Evolutionary conservation across 805 yeast genomes (phyloP).

Genomic region (Teunomyces cretensis): DNA sequence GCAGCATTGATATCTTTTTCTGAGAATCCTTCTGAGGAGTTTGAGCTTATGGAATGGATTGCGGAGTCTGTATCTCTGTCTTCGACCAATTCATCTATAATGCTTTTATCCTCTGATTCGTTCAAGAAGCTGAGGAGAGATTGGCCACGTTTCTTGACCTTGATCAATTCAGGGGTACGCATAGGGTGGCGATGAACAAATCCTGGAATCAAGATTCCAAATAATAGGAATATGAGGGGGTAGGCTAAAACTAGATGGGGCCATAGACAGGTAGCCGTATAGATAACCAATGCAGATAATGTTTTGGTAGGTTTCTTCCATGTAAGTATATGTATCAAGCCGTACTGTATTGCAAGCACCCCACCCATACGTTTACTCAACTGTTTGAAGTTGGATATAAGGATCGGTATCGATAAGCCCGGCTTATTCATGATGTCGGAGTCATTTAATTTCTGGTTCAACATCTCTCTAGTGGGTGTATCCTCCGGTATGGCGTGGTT

Average conservation of each 20-base stretch:
- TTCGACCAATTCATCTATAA: slow-evolving; percentile 27
- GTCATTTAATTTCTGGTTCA: slow-evolving; percentile 15
- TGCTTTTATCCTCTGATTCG: slow-evolving; percentile 29
- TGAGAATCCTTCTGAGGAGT: slow-evolving; percentile 6
- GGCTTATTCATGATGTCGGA: slow-evolving; percentile 22
- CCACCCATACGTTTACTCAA: slow-evolving; percentile 56
- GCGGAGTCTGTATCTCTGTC: slow-evolving; percentile 9
- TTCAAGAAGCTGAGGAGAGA: slow-evolving; percentile 46
- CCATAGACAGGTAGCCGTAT: slow-evolving; percentile 67
- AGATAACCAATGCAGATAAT: slow-evolving; percentile 52
- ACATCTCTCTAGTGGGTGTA: slow-evolving; percentile 23
- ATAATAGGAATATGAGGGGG: slow-evolving; percentile 58
- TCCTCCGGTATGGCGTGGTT: slow-evolving; percentile 50
- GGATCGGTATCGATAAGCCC: slow-evolving; percentile 54
- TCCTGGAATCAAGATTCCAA: slow-evolving; percentile 67
- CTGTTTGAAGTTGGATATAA: slow-evolving; percentile 57
- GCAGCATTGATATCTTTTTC: neutral
- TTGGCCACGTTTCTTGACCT: slow-evolving; percentile 52
- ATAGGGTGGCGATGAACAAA: slow-evolving; percentile 69
- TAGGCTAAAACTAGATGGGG: slow-evolving; percentile 66
- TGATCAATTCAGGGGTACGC: slow-evolving; percentile 42
- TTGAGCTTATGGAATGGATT: slow-evolving; percentile 9
- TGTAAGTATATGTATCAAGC: slow-evolving; percentile 55
- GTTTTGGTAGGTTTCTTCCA: slow-evolving; percentile 81
- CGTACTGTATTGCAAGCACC: slow-evolving; percentile 61